A percentile compares a stretch with the other conserved stretches of the same genome.
phyloP scores from a whole-genome alignment of 2,329 filamentous ascomycete genomes.

The Diaporthe amygdali region DNA sequence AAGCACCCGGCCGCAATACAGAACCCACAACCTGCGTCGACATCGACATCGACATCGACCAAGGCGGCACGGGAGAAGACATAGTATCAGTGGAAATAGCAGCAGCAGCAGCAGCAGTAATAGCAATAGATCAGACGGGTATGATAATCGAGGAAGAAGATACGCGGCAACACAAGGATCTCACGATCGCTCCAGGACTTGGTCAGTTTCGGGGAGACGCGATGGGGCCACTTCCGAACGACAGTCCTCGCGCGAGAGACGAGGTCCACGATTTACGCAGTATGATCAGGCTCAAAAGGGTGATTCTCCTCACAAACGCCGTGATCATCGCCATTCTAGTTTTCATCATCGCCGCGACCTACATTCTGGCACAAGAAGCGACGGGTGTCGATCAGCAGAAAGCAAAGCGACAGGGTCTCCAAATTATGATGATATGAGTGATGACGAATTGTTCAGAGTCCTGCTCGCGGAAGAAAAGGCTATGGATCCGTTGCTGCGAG shows the following conservation, averaged over 20 bases:
- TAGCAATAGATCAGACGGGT: too few species aligned
- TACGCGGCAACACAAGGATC: too few species aligned
- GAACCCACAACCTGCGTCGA: not conserved
- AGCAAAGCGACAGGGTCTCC: not conserved
- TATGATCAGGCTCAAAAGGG: too few species aligned
- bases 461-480: not conserved
- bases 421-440: not conserved
- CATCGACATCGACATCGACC: not conserved
- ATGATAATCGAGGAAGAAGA: too few species aligned
- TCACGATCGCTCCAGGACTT: too few species aligned
- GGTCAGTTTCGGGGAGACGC: too few species aligned
- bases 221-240: too few species aligned
- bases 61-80: not conserved
- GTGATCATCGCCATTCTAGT: not conserved
- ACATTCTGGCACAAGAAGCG: not conserved
- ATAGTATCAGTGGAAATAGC: not conserved
- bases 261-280: too few species aligned
- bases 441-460: not conserved
- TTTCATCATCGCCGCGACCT: not conserved
- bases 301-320: too few species aligned
- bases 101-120: too few species aligned
- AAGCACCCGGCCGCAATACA: not conserved
- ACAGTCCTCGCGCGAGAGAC: too few species aligned
- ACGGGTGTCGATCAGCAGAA: not conserved
- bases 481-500: not conserved